A percentile compares a stretch with the other conserved stretches of the same genome.
Conservation (phyloP, 2,329 filamentous ascomycete species). For the Leptographium radiaticola region DNA sequence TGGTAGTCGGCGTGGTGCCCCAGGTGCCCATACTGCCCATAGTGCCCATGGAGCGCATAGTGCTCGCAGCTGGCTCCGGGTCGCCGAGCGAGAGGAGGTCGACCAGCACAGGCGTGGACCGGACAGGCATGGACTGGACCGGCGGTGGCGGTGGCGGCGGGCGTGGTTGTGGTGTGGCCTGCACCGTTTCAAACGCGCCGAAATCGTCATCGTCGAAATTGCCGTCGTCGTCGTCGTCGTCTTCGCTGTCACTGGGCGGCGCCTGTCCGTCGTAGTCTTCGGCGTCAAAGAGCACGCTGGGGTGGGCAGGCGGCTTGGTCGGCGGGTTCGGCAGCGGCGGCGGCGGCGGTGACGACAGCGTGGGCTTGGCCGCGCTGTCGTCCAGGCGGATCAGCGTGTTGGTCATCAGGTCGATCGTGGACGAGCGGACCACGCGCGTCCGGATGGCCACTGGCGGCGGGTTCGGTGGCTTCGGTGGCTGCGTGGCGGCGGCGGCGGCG, state of each 20-base stretch:
- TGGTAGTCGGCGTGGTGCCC: background rate
- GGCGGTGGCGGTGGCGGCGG: conserved; percentile 2
- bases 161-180: background rate
- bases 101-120: background rate
- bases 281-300: conserved; percentile 55
- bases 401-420: conserved; percentile 39
- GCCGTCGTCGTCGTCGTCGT: conserved; percentile 18
- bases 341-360: background rate
- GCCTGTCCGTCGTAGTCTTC: conserved; percentile 38
- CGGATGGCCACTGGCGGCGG: conserved; percentile 14
- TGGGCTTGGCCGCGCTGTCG: background rate
- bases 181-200: conserved; percentile 17
- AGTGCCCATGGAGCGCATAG: no score
- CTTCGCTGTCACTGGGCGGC: conserved; percentile 13
- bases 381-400: conserved; percentile 35
- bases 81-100: conserved; percentile 11
- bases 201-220: conserved; percentile 13
- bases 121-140: background rate
- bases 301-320: conserved; percentile 19
- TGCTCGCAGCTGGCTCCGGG: conserved; percentile 5
- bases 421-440: conserved; percentile 27
- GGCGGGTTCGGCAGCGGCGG: background rate
- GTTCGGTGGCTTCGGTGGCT: background rate
- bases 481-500: background rate
- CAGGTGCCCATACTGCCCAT: no score